phyloP scores from a whole-genome alignment of 371 early-diverging fungal species.

The Mucor mucedo region DNA sequence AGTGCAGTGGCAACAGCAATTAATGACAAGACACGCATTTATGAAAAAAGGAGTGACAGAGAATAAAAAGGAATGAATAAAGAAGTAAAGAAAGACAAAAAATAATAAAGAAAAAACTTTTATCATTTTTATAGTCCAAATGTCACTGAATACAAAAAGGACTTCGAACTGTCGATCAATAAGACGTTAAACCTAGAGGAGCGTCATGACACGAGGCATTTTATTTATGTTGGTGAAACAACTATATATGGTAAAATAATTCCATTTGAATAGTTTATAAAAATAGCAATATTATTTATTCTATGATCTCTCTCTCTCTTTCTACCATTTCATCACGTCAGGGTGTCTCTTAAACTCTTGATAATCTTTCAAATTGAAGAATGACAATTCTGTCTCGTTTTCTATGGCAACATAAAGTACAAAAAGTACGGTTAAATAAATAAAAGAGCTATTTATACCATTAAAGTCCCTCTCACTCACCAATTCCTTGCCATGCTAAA shows the following conservation, averaged over 20 bases:
- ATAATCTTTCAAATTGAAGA: slow-evolving; percentile 79
- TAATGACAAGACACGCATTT: slow-evolving; percentile 19
- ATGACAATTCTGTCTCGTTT: slow-evolving; percentile 87
- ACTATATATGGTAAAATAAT: slow-evolving; percentile 6
- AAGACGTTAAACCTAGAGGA: not conserved
- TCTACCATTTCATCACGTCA: slow-evolving; percentile 78
- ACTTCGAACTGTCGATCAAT: not conserved
- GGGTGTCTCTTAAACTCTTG: slow-evolving; percentile 76
- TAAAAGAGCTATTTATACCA: not conserved
- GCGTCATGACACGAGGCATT: slow-evolving; percentile 10
- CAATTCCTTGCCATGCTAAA: slow-evolving; percentile 66
- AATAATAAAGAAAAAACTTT: slow-evolving; percentile 1
- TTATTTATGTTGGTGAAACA: slow-evolving; percentile 1
- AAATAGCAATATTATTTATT: not conserved
- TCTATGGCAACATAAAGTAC: slow-evolving; percentile 38
- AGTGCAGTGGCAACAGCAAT: slow-evolving; percentile 17
- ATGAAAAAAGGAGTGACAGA: slow-evolving; percentile 5
- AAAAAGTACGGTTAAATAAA: not conserved
- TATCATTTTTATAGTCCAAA: not conserved
- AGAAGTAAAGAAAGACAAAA: slow-evolving; percentile 6
- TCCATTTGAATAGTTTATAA: not conserved
- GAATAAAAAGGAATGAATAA: slow-evolving; percentile 4
- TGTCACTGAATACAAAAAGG: not conserved
- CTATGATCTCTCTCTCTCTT: too few relatives aligned
- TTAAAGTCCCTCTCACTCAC: slow-evolving; percentile 40